These are phyloP conservation scores for Breviolum minutum DNA, from an alignment of 73 alveolate genomes.

Conservation along the genomic window DNA sequence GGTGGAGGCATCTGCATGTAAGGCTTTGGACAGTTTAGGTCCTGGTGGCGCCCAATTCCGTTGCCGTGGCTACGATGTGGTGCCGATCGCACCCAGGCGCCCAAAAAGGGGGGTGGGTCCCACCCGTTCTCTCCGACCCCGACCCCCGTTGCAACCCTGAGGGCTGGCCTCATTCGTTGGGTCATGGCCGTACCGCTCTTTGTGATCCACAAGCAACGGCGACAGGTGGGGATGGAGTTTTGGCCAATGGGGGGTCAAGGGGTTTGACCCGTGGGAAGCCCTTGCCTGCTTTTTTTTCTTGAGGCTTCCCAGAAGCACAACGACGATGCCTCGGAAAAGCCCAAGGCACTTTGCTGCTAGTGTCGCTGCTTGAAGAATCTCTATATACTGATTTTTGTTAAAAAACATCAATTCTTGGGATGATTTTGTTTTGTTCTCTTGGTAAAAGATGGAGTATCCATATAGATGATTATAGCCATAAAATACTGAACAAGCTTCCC, in stretches of 20 bases:
- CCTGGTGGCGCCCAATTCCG: constrained; percentile 31
- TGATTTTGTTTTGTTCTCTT: no score
- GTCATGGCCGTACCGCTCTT: constrained; percentile 71
- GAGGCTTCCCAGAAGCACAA: constrained; percentile 22
- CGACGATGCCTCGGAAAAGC: constrained; percentile 14
- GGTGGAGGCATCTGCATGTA: constrained; percentile 16
- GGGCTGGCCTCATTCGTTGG: constrained; percentile 96
- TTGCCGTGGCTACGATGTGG: constrained; percentile 86
- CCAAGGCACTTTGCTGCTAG: constrained; percentile 19
- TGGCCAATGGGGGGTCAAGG: not conserved
- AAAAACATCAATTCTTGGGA: no score
- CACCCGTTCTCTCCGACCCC: no score
- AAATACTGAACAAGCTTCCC: no score
- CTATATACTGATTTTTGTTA: no score
- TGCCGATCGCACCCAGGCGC: constrained; percentile 79
- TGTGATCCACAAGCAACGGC: constrained; percentile 91
- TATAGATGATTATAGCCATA: no score
- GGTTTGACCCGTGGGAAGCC: not conserved
- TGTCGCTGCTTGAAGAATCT: no score
- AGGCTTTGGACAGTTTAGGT: constrained; percentile 18
- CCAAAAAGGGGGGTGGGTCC: not conserved
- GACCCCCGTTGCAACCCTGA: no score
- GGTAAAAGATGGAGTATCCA: no score
- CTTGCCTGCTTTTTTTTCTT: not conserved
- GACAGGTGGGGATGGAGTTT: constrained; percentile 13